phyloP scores from a whole-genome alignment of 2,329 filamentous ascomycete genomes.

The Cercospora sp. region DNA sequence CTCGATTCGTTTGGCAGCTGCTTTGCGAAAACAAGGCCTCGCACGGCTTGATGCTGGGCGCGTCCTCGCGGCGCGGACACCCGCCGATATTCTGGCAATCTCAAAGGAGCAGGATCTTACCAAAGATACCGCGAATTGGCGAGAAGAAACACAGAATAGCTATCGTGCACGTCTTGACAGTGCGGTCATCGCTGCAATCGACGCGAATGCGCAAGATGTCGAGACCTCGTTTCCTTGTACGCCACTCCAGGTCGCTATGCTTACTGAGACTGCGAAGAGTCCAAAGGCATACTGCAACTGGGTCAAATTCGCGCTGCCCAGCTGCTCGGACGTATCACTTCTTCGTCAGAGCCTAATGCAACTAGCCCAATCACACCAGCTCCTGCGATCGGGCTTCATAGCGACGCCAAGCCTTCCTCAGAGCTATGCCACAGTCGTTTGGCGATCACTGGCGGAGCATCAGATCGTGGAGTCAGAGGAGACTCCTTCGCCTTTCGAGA shows the following conservation, averaged over 20 bases:
- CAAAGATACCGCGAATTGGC: background rate
- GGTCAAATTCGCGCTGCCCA: slow-evolving; percentile 63
- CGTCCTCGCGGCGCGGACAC: slow-evolving; percentile 60
- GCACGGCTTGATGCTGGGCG: slow-evolving; percentile 57
- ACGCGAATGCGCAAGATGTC: slow-evolving; percentile 20
- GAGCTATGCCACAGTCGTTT: slow-evolving; percentile 64
- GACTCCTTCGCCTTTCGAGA: slow-evolving; percentile 25
- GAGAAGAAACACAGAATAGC: slow-evolving; percentile 3
- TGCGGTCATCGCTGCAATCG: slow-evolving; percentile 8
- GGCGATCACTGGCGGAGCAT: slow-evolving; percentile 49
- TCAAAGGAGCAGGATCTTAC: background rate
- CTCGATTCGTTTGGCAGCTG: slow-evolving; percentile 64
- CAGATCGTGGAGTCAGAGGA: slow-evolving; percentile 35
- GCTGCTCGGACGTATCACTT: slow-evolving; percentile 14
- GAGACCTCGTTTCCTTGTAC: slow-evolving; percentile 62
- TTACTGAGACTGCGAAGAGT: slow-evolving; percentile 68
- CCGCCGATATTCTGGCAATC: slow-evolving; percentile 33
- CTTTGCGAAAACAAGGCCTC: slow-evolving; percentile 60
- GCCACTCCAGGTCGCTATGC: slow-evolving; percentile 75
- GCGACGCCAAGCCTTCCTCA: slow-evolving; percentile 48
- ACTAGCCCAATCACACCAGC: slow-evolving; percentile 60
- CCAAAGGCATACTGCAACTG: slow-evolving; percentile 73
- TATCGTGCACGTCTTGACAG: slow-evolving; percentile 18
- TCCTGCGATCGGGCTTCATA: slow-evolving; percentile 73
- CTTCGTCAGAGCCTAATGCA: slow-evolving; percentile 49